A percentile compares a stretch with the other conserved stretches of the same genome.
Conservation (phyloP, 371 early-diverging fungal genomes). For the Encephalitozoon cuniculi region DNA sequence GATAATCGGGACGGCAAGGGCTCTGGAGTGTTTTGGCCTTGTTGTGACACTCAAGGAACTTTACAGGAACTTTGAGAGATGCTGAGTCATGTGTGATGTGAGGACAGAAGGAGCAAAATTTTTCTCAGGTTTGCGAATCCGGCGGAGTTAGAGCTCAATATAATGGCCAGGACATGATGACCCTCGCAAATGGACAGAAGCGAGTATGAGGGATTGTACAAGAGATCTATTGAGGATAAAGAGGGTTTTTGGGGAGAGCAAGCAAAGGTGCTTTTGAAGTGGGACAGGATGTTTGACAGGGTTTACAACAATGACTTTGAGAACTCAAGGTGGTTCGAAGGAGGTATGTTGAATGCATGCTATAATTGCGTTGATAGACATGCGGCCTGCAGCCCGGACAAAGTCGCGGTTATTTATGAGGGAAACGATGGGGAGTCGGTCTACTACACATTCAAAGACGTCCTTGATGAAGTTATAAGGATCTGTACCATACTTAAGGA, state of each 20-base stretch:
- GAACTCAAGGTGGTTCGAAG: slow-evolving; percentile 69
- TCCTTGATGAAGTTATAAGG: slow-evolving; percentile 69
- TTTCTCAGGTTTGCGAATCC: background rate
- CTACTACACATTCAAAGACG: slow-evolving; percentile 71
- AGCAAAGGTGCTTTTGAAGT: slow-evolving; percentile 9
- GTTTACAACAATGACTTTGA: slow-evolving; percentile 23
- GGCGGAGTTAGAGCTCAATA: background rate
- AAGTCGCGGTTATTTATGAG: slow-evolving; percentile 77
- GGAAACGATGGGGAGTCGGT: slow-evolving; percentile 72
- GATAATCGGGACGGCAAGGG: slow-evolving; percentile 20
- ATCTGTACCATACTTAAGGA: slow-evolving; percentile 70
- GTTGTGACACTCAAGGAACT: slow-evolving; percentile 24
- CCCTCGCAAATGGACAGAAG: slow-evolving; percentile 16
- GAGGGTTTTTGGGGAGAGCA: slow-evolving; percentile 29
- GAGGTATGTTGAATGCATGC: slow-evolving; percentile 79
- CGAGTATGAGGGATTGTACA: slow-evolving; percentile 43
- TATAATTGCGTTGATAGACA: slow-evolving; percentile 93
- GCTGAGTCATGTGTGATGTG: background rate
- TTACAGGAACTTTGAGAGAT: slow-evolving; percentile 42
- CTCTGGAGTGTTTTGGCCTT: slow-evolving; percentile 11
- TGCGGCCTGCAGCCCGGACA: slow-evolving; percentile 63
- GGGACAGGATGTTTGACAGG: slow-evolving; percentile 31
- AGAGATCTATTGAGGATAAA: slow-evolving; percentile 40
- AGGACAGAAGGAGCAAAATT: background rate
- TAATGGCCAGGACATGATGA: background rate